Evolutionary conservation across 2,329 filamentous ascomycete species (phyloP).

Genomic region (Diaporthe amygdali): DNA sequence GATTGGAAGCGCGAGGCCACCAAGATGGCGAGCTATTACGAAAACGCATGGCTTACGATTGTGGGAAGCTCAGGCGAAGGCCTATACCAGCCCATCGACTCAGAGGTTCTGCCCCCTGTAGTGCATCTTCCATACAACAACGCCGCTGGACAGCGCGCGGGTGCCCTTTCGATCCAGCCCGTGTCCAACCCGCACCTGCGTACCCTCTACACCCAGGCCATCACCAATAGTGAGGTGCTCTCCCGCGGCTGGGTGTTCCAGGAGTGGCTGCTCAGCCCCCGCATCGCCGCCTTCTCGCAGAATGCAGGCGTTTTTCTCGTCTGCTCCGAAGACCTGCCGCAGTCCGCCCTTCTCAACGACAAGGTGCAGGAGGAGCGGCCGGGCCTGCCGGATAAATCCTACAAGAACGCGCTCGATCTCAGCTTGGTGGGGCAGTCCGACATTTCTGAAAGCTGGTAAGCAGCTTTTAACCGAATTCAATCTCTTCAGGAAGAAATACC

Average conservation of each 20-base stretch:
- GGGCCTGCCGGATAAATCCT: no score
- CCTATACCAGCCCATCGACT: background rate
- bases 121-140: no score
- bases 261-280: background rate
- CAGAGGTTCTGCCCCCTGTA: no score
- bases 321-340: no score
- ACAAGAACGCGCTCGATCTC: no score
- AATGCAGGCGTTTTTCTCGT: no score
- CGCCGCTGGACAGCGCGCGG: no score
- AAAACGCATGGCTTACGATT: background rate
- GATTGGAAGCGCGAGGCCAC: slow-evolving; percentile 10
- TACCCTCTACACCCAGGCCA: no score
- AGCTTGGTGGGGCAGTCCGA: no score
- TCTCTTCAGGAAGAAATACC: background rate
- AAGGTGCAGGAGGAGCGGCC: no score
- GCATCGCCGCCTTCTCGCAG: background rate
- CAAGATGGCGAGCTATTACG: background rate
- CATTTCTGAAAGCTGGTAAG: background rate
- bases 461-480: background rate
- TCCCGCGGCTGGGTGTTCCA: background rate
- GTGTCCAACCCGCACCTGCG: background rate
- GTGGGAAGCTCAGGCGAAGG: background rate
- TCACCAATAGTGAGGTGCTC: background rate
- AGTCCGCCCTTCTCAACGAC: no score
- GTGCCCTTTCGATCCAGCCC: background rate